These are phyloP conservation scores for Parascedosporium putredinis DNA, from an alignment of 2,329 filamentous ascomycete species.

Conservation along the genomic window DNA sequence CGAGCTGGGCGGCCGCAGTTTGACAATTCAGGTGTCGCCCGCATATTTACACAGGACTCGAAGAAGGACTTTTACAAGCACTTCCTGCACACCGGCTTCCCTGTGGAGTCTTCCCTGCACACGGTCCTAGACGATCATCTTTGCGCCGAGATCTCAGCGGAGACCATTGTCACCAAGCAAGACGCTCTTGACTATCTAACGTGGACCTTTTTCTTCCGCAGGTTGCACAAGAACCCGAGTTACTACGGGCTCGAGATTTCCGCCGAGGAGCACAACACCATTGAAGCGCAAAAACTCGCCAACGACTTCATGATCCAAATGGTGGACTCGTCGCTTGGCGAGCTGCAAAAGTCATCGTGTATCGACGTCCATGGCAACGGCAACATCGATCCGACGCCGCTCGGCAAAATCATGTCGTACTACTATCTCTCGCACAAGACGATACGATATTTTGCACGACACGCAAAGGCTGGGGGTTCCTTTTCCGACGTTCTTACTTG, in stretches of 20 bases:
- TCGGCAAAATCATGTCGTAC: slow-evolving; percentile 99
- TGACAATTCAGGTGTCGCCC: slow-evolving; percentile 87
- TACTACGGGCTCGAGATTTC: slow-evolving; percentile 95
- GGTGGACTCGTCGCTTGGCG: slow-evolving; percentile 74
- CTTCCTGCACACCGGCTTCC: slow-evolving; percentile 95
- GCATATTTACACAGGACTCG: slow-evolving; percentile 92
- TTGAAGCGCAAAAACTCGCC: slow-evolving; percentile 73
- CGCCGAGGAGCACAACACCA: slow-evolving; percentile 81
- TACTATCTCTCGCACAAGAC: slow-evolving; percentile 97
- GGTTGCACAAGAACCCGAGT: slow-evolving; percentile 94
- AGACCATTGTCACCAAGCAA: slow-evolving; percentile 87
- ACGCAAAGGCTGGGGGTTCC: slow-evolving; percentile 63
- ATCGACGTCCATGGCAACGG: slow-evolving; percentile 75
- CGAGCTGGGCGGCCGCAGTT: slow-evolving; percentile 94
- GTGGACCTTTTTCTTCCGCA: slow-evolving; percentile 98
- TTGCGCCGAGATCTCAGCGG: slow-evolving; percentile 85
- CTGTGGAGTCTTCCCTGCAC: slow-evolving; percentile 91
- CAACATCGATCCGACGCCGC: slow-evolving; percentile 76
- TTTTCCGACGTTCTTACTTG: slow-evolving; percentile 79
- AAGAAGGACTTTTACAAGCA: slow-evolving; percentile 99
- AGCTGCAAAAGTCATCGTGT: slow-evolving; percentile 77
- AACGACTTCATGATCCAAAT: slow-evolving; percentile 93
- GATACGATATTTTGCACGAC: slow-evolving; percentile 69
- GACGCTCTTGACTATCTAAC: slow-evolving; percentile 96
- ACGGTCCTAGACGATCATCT: slow-evolving; percentile 96